phyloP scores from a whole-genome alignment of 2,329 filamentous ascomycete species.

The Cryphonectria carpinicola region DNA sequence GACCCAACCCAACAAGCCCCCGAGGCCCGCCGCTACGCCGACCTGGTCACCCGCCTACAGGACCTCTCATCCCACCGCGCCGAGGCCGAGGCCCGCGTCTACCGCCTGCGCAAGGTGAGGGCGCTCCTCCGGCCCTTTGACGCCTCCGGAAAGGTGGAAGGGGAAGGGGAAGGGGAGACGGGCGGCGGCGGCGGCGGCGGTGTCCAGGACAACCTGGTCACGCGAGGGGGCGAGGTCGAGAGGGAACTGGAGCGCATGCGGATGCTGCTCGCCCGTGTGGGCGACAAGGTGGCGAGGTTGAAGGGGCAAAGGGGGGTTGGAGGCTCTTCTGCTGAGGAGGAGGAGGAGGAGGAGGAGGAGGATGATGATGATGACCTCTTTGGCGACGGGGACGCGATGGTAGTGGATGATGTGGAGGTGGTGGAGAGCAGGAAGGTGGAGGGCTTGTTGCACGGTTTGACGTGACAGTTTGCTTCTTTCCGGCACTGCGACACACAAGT shows the following conservation, averaged over 20 bases:
- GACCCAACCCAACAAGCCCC: slow-evolving; percentile 43
- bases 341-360: slow-evolving; percentile 4
- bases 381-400: slow-evolving; percentile 31
- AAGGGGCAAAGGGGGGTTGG: slow-evolving; percentile 31
- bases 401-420: slow-evolving; percentile 42
- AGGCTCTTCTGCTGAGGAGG: slow-evolving; percentile 1
- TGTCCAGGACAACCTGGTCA: slow-evolving; percentile 70
- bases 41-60: slow-evolving; percentile 53
- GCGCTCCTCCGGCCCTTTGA: slow-evolving; percentile 55
- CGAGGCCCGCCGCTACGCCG: slow-evolving; percentile 56
- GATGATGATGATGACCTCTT: slow-evolving; percentile 21
- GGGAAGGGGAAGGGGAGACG: slow-evolving; percentile 30
- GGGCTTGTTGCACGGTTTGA: slow-evolving; percentile 42
- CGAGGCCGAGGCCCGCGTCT: slow-evolving; percentile 42
- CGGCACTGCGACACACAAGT: not conserved
- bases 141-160: slow-evolving; percentile 19
- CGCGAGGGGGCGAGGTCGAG: slow-evolving; percentile 66
- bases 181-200: slow-evolving; percentile 29
- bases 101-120: slow-evolving; percentile 53
- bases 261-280: slow-evolving; percentile 63
- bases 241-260: slow-evolving; percentile 69
- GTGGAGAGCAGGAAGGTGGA: slow-evolving; percentile 49
- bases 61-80: slow-evolving; percentile 52
- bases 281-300: slow-evolving; percentile 53
- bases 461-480: not conserved